Conservation (phyloP, 2,329 filamentous ascomycete genomes). For the Chrysoporthe deuterocubensis region DNA sequence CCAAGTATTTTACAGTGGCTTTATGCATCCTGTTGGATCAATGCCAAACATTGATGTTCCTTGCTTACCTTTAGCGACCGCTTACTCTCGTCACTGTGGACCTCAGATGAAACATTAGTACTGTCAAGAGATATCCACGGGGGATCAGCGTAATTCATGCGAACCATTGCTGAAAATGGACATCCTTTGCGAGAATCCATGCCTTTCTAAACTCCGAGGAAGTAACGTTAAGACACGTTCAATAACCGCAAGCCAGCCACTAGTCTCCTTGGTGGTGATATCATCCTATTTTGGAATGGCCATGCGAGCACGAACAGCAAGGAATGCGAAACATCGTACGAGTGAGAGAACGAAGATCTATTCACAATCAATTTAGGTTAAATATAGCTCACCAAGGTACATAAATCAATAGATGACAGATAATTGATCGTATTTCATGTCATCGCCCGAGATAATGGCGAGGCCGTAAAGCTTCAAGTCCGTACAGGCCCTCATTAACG, state of each 20-base stretch:
- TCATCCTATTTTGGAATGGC: no score
- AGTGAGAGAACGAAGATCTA: no score
- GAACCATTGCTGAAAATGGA: background rate
- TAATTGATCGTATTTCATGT: no score
- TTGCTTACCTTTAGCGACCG: background rate
- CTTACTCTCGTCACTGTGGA: background rate
- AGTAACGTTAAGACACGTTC: background rate
- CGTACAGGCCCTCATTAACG: no score
- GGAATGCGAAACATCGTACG: no score
- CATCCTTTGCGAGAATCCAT: constrained; percentile 2
- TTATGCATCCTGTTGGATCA: background rate
- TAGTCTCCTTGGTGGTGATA: background rate
- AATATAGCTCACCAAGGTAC: no score
- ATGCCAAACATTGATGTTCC: background rate
- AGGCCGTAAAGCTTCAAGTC: no score
- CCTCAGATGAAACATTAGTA: background rate
- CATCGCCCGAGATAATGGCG: no score
- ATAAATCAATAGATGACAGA: no score
- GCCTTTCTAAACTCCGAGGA: background rate
- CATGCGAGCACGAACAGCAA: no score
- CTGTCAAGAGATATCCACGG: no score
- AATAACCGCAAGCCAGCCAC: background rate
- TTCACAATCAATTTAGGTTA: no score
- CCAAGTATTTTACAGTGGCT: background rate
- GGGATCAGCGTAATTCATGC: background rate